phyloP scores from a whole-genome alignment of 2,329 filamentous ascomycete genomes.

The Neocatenulostroma microsporum region DNA sequence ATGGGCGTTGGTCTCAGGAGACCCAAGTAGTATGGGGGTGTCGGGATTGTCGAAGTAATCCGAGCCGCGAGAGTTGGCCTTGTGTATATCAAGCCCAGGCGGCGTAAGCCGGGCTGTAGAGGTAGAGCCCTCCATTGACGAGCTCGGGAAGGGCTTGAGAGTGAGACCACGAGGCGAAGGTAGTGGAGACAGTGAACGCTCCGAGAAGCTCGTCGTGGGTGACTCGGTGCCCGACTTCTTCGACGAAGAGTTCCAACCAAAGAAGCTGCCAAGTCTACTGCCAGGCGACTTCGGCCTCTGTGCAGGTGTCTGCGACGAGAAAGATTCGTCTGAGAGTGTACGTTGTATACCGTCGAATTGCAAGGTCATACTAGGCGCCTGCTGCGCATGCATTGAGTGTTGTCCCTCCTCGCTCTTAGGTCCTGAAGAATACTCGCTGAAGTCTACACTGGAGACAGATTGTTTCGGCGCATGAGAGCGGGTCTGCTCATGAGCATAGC shows the following conservation, averaged over 20 bases:
- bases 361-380: conserved; percentile 27
- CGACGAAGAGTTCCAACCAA: conserved; percentile 55
- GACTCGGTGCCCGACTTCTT: conserved; percentile 46
- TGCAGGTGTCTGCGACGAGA: conserved; percentile 14
- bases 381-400: conserved; percentile 10
- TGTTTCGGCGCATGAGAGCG: conserved; percentile 19
- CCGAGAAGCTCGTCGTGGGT: conserved; percentile 56
- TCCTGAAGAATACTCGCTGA: conserved; percentile 17
- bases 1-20: conserved; percentile 45
- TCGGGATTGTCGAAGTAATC: conserved; percentile 42
- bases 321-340: conserved; percentile 27
- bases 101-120: conserved; percentile 32
- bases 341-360: conserved; percentile 28
- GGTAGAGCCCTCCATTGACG: conserved; percentile 25
- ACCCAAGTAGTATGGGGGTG: conserved; percentile 36
- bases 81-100: conserved; percentile 44
- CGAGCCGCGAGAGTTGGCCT: conserved; percentile 39
- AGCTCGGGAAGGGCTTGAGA: conserved; percentile 22
- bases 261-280: conserved; percentile 57
- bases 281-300: conserved; percentile 38
- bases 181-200: conserved; percentile 50
- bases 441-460: conserved; percentile 19
- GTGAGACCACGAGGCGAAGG: conserved; percentile 46
- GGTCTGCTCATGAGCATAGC: conserved; percentile 22
- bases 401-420: neutral